These are phyloP conservation scores for Metarhizium album DNA, from an alignment of 2,329 filamentous ascomycete genomes.

Conservation along the genomic window DNA sequence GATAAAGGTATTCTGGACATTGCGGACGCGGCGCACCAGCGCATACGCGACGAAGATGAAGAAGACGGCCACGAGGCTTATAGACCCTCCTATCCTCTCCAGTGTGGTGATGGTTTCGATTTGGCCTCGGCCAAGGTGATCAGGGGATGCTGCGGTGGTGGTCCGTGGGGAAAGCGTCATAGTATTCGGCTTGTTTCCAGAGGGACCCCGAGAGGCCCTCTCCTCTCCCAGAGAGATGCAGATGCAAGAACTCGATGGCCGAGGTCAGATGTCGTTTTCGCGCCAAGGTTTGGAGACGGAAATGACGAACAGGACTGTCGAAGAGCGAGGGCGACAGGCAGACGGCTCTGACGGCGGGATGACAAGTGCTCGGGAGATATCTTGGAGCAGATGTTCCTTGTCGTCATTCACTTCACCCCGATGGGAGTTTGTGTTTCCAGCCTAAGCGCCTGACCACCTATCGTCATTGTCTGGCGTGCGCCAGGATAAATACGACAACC, in stretches of 20 bases:
- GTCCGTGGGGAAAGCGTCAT: background rate
- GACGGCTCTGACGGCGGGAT: too few species aligned
- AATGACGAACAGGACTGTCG: too few species aligned
- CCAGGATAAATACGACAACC: background rate
- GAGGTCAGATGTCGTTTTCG: too few species aligned
- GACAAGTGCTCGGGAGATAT: too few species aligned
- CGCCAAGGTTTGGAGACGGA: too few species aligned
- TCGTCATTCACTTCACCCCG: background rate
- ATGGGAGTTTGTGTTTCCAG: background rate
- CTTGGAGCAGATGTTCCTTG: background rate
- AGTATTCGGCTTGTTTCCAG: background rate
- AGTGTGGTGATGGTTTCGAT: slow-evolving; percentile 32
- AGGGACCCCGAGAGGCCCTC: background rate
- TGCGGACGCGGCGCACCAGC: slow-evolving; percentile 40
- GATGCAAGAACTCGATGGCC: too few species aligned
- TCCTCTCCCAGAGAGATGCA: background rate
- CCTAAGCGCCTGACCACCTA: background rate
- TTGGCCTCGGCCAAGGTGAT: slow-evolving; percentile 24
- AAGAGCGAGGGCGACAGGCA: too few species aligned
- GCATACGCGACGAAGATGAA: slow-evolving; percentile 42
- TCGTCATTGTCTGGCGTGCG: background rate
- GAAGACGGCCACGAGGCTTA: slow-evolving; percentile 40
- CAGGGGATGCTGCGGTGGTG: background rate
- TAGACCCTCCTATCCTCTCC: slow-evolving; percentile 41
- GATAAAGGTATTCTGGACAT: slow-evolving; percentile 51